Conservation (phyloP, 2,329 filamentous ascomycete genomes). For the Botrytis galanthina region DNA sequence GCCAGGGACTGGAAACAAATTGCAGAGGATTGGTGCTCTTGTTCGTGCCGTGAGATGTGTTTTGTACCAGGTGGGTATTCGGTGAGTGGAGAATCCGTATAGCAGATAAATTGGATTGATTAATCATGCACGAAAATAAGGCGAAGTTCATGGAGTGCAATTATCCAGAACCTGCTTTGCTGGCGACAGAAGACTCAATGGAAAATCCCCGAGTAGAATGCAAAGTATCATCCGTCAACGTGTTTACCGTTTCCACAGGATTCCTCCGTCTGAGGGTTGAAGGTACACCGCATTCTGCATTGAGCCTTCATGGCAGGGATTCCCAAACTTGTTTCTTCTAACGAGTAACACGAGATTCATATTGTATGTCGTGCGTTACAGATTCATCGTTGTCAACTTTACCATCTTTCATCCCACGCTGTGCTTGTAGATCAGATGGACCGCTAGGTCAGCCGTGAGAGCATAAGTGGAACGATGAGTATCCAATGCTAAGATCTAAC, state of each 20-base stretch:
- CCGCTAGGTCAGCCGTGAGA: conserved; percentile 6
- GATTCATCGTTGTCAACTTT: conserved; percentile 15
- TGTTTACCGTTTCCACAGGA: not conserved
- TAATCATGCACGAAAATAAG: conserved; percentile 1
- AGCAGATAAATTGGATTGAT: not conserved
- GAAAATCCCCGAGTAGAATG: conserved; percentile 1
- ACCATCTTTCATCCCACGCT: conserved; percentile 14
- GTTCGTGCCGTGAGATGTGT: not conserved
- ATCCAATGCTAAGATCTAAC: not conserved
- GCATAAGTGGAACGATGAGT: not conserved
- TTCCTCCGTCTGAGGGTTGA: not conserved
- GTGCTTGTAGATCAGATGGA: conserved; percentile 13
- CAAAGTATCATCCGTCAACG: conserved; percentile 8
- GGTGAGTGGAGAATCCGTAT: not conserved
- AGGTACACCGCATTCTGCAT: conserved; percentile 11
- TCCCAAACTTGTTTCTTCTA: not conserved
- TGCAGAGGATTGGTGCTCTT: not conserved
- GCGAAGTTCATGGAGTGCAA: not conserved
- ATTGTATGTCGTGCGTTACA: not conserved
- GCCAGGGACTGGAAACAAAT: not conserved
- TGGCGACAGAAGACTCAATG: conserved; percentile 6
- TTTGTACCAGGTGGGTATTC: not conserved
- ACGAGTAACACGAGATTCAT: conserved; percentile 5
- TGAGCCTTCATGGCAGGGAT: conserved; percentile 8
- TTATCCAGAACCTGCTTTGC: not conserved